phyloP scores from a whole-genome alignment of 179 eudicot species.

The Nepenthes alata region DNA sequence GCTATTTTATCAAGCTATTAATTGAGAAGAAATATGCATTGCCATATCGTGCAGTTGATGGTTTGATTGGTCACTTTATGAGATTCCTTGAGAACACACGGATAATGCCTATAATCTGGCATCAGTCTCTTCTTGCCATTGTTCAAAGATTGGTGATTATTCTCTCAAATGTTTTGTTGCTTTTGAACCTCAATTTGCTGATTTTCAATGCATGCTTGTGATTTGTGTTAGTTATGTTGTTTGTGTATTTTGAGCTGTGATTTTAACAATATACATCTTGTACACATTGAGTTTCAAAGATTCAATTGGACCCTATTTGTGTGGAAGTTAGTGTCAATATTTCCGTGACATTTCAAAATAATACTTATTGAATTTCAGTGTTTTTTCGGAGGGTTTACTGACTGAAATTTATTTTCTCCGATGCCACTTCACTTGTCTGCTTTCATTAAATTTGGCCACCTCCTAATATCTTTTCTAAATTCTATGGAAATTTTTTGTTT shows the following conservation, averaged over 20 bases:
- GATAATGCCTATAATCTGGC: slow-evolving; percentile 95
- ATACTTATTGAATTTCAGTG: no score
- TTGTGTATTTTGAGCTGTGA: not conserved
- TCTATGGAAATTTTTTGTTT: no score
- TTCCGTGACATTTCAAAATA: no score
- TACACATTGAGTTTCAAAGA: no score
- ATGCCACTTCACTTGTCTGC: no score
- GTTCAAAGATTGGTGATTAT: slow-evolving; percentile 53
- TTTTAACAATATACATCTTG: not conserved
- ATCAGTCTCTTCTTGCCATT: slow-evolving; percentile 89
- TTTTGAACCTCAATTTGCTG: not conserved
- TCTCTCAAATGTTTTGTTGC: not conserved
- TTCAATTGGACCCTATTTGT: no score
- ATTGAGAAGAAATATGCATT: slow-evolving; percentile 85
- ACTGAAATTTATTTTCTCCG: no score
- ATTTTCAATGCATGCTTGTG: not conserved
- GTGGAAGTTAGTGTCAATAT: no score
- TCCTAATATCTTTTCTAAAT: no score
- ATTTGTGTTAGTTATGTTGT: not conserved
- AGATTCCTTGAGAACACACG: slow-evolving; percentile 61
- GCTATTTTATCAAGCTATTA: slow-evolving; percentile 74
- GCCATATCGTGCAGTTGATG: slow-evolving; percentile 88
- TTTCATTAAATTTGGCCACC: no score
- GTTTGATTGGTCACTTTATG: slow-evolving; percentile 79
- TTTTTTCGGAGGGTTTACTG: no score